A percentile compares a stretch with the other conserved stretches of the same genome.
Conservation (phyloP, 2,329 filamentous ascomycete genomes). For the Escovopsis sp. region DNA sequence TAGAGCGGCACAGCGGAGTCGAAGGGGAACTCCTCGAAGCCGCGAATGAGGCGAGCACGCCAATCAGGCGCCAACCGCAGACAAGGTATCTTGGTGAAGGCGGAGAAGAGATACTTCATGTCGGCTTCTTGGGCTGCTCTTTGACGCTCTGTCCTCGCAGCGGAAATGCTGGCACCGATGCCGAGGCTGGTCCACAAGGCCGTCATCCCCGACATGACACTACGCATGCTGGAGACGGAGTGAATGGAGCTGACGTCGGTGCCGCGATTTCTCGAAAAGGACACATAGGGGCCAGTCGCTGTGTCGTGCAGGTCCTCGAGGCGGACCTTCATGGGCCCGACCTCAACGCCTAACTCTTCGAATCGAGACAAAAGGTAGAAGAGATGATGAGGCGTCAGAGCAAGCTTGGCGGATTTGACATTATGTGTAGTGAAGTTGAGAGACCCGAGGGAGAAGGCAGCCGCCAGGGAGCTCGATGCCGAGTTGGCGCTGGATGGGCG, state of each 20-base stretch:
- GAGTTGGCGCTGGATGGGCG: constrained; percentile 52
- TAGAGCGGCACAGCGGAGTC: constrained; percentile 94
- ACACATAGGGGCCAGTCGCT: constrained; percentile 83
- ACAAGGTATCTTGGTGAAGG: constrained; percentile 96
- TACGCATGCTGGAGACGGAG: constrained; percentile 91
- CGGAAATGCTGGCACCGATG: constrained; percentile 62
- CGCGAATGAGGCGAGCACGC: constrained; percentile 74
- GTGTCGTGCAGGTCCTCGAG: constrained; percentile 89
- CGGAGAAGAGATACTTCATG: constrained; percentile 90
- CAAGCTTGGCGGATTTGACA: constrained; percentile 80
- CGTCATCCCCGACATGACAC: constrained; percentile 95
- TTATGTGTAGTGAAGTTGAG: constrained; percentile 73
- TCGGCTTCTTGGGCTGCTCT: constrained; percentile 76
- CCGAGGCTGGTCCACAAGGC: constrained; percentile 82
- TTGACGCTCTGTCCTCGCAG: constrained; percentile 75
- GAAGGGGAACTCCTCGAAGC: constrained; percentile 95
- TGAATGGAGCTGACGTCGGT: constrained; percentile 85
- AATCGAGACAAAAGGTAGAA: constrained; percentile 94
- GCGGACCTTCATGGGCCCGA: constrained; percentile 92
- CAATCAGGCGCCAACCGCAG: constrained; percentile 84
- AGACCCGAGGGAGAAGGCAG: constrained; percentile 74
- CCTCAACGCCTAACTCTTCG: constrained; percentile 77
- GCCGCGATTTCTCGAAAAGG: constrained; percentile 69
- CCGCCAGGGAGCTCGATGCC: constrained; percentile 60
- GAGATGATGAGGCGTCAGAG: constrained; percentile 86